Base-by-base conservation (phyloP, 306 rosid species). In the Cicer bijugum region DNA sequence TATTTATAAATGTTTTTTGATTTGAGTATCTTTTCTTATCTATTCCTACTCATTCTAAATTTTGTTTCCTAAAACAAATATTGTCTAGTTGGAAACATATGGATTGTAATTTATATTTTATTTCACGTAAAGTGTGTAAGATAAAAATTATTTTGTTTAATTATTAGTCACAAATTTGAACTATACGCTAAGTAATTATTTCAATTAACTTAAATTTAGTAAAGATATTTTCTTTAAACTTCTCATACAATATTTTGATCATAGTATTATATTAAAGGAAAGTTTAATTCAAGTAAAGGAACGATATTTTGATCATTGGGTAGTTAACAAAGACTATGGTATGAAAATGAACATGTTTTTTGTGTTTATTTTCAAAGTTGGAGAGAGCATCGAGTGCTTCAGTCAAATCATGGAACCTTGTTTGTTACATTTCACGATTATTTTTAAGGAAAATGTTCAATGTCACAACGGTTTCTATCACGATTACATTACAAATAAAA, bases 371-470 rank as follows among this genome's bases (percentile, higher is more conserved):
- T 79, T 72, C 55, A 28, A 45, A 79, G 44, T 46, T 67, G 33
- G 2, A 5, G 48, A 74, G 16, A n/a, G 73, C 8, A 79, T 39
- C 33, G 60, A 52, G 66, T 80, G 45, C 73, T 69, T 69, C 48
- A 69, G 77, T 81, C 80, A 81, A 80, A 53, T 51, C 59, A 59
- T 68, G 65, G 66, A 67, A 23, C 28, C 28, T 23, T 23, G 28
- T 23, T 23, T 23, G 28, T 23, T 23, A 23, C 3, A 20, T 20
- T 20, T 20, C 23, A 20, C 23, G 2, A 20, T 20, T 20, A 20
- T 20, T 20, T 20, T 20, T 20, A 20, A 20, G 23, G 23, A 20
- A 20, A 20, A 20, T 20, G 23, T 20, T 20, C 23, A 20, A 20
- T 20, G 33, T 2, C 33, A 3, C 33, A 2, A 20, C 28, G 2